Conservation (phyloP, 345 rosid genomes). For the Cardamine occulta region DNA sequence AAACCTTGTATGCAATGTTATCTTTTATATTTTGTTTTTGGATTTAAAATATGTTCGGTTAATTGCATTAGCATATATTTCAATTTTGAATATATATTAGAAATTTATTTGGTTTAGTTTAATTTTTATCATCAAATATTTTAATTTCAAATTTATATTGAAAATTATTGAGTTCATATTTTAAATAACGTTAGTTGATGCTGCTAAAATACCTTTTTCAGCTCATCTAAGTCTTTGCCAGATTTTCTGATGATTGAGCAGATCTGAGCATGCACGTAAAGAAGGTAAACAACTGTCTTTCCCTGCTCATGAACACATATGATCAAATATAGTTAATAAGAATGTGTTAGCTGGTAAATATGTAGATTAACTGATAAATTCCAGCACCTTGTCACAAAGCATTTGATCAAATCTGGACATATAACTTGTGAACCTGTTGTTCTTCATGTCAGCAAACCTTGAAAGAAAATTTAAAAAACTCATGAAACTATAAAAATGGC, state of each 20-base stretch:
- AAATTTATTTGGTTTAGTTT: too few species aligned
- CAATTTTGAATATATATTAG: too few species aligned
- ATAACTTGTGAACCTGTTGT: constrained; percentile 66
- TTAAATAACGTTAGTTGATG: not conserved
- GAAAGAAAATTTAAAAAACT: constrained; percentile 16
- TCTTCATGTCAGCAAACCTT: constrained; percentile 86
- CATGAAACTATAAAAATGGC: not conserved
- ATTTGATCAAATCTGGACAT: constrained; percentile 71
- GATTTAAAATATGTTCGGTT: too few species aligned
- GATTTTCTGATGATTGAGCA: constrained; percentile 88
- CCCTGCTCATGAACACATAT: constrained; percentile 57
- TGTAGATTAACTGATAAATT: constrained; percentile 7
- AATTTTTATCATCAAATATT: too few species aligned
- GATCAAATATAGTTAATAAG: not conserved
- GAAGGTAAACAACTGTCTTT: constrained; percentile 82
- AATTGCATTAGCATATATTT: too few species aligned
- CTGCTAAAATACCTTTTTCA: constrained; percentile 63
- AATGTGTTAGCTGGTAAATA: constrained; percentile 14
- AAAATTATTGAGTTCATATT: too few species aligned
- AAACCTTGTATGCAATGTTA: too few species aligned
- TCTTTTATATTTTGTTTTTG: too few species aligned
- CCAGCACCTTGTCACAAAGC: constrained; percentile 76
- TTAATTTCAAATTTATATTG: too few species aligned
- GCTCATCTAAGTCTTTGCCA: constrained; percentile 66
- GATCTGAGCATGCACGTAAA: constrained; percentile 90